A percentile compares a stretch with the other conserved stretches of the same genome.
Conservation (phyloP, 768 basidiomycete genomes). For the Boletus subparvulus region DNA sequence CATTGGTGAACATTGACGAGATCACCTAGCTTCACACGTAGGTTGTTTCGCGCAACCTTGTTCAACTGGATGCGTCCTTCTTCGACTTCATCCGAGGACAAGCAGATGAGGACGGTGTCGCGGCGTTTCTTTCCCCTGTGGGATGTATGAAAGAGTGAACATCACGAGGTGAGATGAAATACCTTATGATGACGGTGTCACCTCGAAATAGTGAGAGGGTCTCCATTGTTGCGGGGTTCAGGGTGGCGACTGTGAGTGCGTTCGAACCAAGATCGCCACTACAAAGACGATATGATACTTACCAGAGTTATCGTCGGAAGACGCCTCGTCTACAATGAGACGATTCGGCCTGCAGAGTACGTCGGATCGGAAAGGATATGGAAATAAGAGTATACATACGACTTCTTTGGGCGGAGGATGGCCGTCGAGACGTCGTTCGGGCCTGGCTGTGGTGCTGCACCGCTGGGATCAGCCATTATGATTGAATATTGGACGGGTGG, state of each 20-base stretch:
- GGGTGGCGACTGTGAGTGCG: constrained; percentile 69
- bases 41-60: constrained; percentile 99
- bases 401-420: constrained; percentile 96
- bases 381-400: constrained; percentile 55
- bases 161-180: constrained; percentile 2
- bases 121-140: constrained; percentile 93
- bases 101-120: constrained; percentile 95
- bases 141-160: constrained; percentile 1
- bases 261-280: constrained; percentile 17
- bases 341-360: constrained; percentile 80
- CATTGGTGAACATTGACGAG: constrained; percentile 95
- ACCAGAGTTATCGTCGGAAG: constrained; percentile 96
- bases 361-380: constrained; percentile 15
- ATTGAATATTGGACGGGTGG: constrained; percentile 5
- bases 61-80: constrained; percentile 98
- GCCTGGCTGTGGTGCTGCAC: constrained; percentile 79
- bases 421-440: constrained; percentile 92
- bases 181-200: constrained; percentile 95
- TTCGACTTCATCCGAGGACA: constrained; percentile 94
- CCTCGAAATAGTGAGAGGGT: constrained; percentile 89
- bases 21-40: constrained; percentile 96
- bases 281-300: constrained; percentile 21
- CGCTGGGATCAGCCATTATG: constrained; percentile 78
- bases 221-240: constrained; percentile 98
- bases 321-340: constrained; percentile 93